phyloP scores from a whole-genome alignment of 78 protist genomes.

The Guillardia theta region DNA sequence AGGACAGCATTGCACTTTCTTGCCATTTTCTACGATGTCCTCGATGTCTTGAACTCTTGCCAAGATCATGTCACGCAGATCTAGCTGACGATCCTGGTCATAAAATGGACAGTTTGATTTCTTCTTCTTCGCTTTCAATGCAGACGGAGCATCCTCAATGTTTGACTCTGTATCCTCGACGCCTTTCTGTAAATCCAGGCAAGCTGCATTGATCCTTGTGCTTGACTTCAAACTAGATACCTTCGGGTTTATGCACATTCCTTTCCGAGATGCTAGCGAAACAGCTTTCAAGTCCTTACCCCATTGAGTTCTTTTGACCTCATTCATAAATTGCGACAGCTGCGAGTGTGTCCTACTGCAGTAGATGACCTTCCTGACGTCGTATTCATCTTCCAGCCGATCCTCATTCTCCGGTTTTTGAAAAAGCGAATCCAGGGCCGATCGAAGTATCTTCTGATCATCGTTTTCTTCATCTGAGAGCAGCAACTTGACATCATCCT shows the following conservation, averaged over 20 bases:
- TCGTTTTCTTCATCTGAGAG: too few relatives aligned
- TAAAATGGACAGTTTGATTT: background rate
- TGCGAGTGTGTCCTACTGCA: slow-evolving; percentile 83
- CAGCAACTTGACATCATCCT: too few relatives aligned
- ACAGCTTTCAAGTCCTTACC: slow-evolving; percentile 36
- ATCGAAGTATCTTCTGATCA: too few relatives aligned
- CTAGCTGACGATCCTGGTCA: too few relatives aligned
- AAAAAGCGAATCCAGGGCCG: too few relatives aligned
- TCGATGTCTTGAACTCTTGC: slow-evolving; percentile 57
- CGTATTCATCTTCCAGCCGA: background rate
- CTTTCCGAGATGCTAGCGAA: slow-evolving; percentile 59
- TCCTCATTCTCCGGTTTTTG: too few relatives aligned
- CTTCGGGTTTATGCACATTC: slow-evolving; percentile 58
- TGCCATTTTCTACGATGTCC: slow-evolving; percentile 56
- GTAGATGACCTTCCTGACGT: slow-evolving; percentile 49
- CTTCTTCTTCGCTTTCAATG: background rate
- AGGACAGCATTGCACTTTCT: slow-evolving; percentile 49
- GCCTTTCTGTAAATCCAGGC: background rate
- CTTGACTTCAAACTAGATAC: background rate
- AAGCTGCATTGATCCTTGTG: background rate
- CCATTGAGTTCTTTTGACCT: slow-evolving; percentile 52
- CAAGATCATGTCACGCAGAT: background rate
- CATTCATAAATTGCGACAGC: slow-evolving; percentile 71
- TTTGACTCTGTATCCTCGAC: background rate
- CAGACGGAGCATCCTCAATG: background rate